A percentile compares a stretch with the other conserved stretches of the same genome.
Evolutionary conservation across 176 grass and related monocot genomes (phyloP).

Genomic region (Stipa capillata): DNA sequence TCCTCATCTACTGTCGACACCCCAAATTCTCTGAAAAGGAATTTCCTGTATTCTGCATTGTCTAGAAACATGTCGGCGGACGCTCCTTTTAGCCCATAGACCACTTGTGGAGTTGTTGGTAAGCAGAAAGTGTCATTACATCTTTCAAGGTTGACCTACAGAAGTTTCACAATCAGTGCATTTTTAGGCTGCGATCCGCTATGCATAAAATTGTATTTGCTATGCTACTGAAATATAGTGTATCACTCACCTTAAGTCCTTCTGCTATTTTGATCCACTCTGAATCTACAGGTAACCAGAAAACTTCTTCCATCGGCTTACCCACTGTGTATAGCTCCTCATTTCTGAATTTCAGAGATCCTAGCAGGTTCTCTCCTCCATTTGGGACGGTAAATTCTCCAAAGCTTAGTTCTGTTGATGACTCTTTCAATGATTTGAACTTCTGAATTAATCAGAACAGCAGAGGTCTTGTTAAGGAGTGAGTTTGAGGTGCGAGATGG

Average conservation of each 20-base stretch:
- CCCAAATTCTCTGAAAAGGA: conserved; percentile 64
- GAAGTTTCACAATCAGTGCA: conserved; percentile 6
- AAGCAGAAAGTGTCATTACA: conserved; percentile 88
- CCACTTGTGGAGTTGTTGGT: conserved; percentile 49
- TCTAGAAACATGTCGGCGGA: conserved; percentile 75
- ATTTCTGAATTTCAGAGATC: conserved; percentile 52
- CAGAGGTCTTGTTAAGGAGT: conserved; percentile 1
- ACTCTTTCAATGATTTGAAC: conserved; percentile 37
- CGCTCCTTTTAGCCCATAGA: conserved; percentile 59
- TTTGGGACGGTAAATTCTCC: conserved; percentile 50
- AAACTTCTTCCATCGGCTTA: conserved; percentile 71
- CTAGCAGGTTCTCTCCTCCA: conserved; percentile 56
- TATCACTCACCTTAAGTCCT: conserved; percentile 42
- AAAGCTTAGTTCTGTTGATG: conserved; percentile 48
- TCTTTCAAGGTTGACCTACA: conserved; percentile 71
- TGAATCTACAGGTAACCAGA: conserved; percentile 65
- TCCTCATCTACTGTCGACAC: conserved; percentile 86
- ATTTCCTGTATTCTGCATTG: conserved; percentile 67
- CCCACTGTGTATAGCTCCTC: conserved; percentile 72
- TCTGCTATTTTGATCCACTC: conserved; percentile 66
- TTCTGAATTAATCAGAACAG: conserved; percentile 29
- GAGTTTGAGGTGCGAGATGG: neutral
- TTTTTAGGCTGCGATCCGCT: neutral
- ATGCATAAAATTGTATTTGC: neutral
- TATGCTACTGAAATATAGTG: neutral